A percentile compares a stretch with the other conserved stretches of the same genome.
phyloP scores from a whole-genome alignment of 495 filamentous ascomycete genomes.

The Delitschia confertaspora region DNA sequence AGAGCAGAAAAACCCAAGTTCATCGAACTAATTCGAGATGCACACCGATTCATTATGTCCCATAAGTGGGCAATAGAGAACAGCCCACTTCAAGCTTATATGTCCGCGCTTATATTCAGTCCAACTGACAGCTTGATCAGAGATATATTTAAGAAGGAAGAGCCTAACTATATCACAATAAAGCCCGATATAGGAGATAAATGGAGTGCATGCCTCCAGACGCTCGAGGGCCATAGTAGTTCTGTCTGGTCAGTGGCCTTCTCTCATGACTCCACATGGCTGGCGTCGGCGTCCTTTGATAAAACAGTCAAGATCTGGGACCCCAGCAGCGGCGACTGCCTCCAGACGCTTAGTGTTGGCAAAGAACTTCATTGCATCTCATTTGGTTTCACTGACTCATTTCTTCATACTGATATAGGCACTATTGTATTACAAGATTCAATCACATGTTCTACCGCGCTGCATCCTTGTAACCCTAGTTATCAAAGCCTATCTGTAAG shows the following conservation, averaged over 20 bases:
- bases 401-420: too few relatives aligned
- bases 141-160: slow-evolving; percentile 10
- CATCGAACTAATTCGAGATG: slow-evolving; percentile 24
- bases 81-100: slow-evolving; percentile 4
- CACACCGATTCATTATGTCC: slow-evolving; percentile 29
- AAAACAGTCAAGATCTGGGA: slow-evolving; percentile 13
- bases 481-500: neutral
- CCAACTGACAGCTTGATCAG: slow-evolving; percentile 5
- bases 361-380: too few relatives aligned
- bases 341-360: slow-evolving; percentile 17
- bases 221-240: slow-evolving; percentile 10
- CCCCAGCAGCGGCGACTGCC: slow-evolving; percentile 3
- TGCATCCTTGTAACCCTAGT: neutral
- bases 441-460: too few relatives aligned
- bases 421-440: too few relatives aligned
- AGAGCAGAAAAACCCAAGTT: slow-evolving; percentile 6
- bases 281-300: slow-evolving; percentile 12
- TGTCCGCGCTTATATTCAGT: slow-evolving; percentile 2
- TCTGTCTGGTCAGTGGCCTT: slow-evolving; percentile 15
- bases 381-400: too few relatives aligned
- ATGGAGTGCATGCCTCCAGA: slow-evolving; percentile 17
- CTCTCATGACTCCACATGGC: slow-evolving; percentile 30
- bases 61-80: slow-evolving; percentile 18
- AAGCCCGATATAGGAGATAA: slow-evolving; percentile 4
- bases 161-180: slow-evolving; percentile 7